A percentile compares a stretch with the other conserved stretches of the same genome.
These are phyloP conservation scores for Saccharum hybrid DNA, from an alignment of 202 grass and related monocot genomes.

Conservation along the genomic window DNA sequence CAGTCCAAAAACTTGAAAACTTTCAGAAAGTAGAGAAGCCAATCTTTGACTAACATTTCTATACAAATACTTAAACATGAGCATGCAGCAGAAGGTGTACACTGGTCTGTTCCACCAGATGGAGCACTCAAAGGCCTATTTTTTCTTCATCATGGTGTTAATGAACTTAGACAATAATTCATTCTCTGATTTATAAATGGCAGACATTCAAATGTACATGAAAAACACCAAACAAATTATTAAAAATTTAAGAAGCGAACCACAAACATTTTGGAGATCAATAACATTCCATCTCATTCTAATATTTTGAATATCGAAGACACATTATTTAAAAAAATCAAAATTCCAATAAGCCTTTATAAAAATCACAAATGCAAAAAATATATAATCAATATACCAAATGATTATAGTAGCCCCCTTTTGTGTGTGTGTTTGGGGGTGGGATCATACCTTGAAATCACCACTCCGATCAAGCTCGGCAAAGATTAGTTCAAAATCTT, in stretches of 20 bases:
- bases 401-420: not conserved
- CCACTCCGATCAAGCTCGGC: conserved; percentile 88
- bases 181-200: conserved; percentile 11
- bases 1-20: conserved; percentile 7
- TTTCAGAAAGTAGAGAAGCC: not conserved
- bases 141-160: conserved; percentile 29
- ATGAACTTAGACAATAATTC: not conserved
- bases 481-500: conserved; percentile 98
- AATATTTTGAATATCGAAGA: not conserved
- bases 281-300: not conserved
- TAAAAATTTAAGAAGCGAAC: not conserved
- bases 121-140: conserved; percentile 22
- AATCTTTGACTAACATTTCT: conserved; percentile 21
- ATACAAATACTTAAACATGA: conserved; percentile 1
- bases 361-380: not conserved
- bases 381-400: not conserved
- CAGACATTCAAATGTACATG: not conserved
- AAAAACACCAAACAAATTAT: not conserved
- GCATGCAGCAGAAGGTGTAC: conserved; percentile 7
- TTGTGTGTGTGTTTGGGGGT: not conserved
- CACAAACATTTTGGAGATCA: conserved; percentile 15
- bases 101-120: conserved; percentile 15
- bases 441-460: conserved; percentile 85
- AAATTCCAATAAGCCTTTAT: conserved; percentile 13
- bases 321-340: not conserved